Conservation (phyloP, 805 yeast species). For the Monosporozyma aerobia region DNA sequence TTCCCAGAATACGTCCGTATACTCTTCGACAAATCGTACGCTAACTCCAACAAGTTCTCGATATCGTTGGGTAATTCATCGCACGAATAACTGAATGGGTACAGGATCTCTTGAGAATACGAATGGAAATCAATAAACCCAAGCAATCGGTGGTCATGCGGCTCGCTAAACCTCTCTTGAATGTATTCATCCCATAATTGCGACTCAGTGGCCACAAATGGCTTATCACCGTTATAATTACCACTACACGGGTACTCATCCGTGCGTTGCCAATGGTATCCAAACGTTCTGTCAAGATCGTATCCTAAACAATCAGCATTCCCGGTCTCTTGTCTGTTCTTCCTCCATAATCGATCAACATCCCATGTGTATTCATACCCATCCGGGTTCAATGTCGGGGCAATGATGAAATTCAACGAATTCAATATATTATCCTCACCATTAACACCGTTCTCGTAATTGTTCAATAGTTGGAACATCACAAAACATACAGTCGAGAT, state of each 20-base stretch:
- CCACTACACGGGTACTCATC: constrained; percentile 71
- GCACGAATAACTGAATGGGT: constrained; percentile 79
- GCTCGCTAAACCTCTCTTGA: constrained; percentile 28
- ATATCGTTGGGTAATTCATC: constrained; percentile 63
- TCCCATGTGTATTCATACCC: constrained; percentile 83
- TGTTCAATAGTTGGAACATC: constrained; percentile 36
- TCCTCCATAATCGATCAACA: constrained; percentile 76
- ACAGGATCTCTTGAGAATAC: constrained; percentile 72
- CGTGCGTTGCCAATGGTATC: constrained; percentile 56
- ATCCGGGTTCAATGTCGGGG: constrained; percentile 86
- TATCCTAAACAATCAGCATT: constrained; percentile 66
- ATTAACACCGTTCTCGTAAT: not conserved
- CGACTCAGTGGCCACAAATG: constrained; percentile 60
- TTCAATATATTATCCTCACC: constrained; percentile 33
- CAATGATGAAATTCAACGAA: constrained; percentile 58
- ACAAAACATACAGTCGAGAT: constrained; percentile 58
- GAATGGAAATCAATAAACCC: constrained; percentile 82
- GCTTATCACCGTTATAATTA: constrained; percentile 66
- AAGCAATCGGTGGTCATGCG: constrained; percentile 45
- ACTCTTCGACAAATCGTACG: constrained; percentile 70
- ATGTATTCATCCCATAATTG: constrained; percentile 39
- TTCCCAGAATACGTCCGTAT: constrained; percentile 58
- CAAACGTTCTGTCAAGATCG: constrained; percentile 80
- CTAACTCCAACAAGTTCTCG: constrained; percentile 72
- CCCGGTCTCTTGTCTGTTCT: constrained; percentile 71